phyloP scores from a whole-genome alignment of 2,329 filamentous ascomycete genomes.

The Aspergillus spinulosporus region DNA sequence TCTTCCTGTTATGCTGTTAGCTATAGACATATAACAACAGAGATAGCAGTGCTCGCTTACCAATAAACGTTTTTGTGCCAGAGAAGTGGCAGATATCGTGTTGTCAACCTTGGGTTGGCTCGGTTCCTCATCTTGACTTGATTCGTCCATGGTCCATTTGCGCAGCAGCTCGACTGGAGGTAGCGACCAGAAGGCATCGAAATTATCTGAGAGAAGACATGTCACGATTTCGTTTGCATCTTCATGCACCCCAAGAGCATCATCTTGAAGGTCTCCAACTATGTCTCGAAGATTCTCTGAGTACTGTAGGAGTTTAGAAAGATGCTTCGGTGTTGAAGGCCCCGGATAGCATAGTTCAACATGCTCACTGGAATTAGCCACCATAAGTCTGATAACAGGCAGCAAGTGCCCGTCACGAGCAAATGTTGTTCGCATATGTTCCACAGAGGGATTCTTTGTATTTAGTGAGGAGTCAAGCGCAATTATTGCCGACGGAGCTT shows the following conservation, averaged over 20 bases:
- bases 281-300: slow-evolving; percentile 34
- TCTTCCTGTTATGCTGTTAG: slow-evolving; percentile 33
- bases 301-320: slow-evolving; percentile 38
- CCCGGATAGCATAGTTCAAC: slow-evolving; percentile 46
- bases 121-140: slow-evolving; percentile 13
- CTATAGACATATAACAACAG: not conserved
- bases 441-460: slow-evolving; percentile 39
- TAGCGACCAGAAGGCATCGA: slow-evolving; percentile 40
- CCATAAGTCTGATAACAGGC: slow-evolving; percentile 46
- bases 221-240: slow-evolving; percentile 41
- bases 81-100: not conserved
- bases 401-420: slow-evolving; percentile 37
- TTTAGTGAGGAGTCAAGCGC: slow-evolving; percentile 47
- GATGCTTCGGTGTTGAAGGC: slow-evolving; percentile 33
- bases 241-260: slow-evolving; percentile 43
- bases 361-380: slow-evolving; percentile 50
- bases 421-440: slow-evolving; percentile 41
- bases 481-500: slow-evolving; percentile 42
- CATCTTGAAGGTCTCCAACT: slow-evolving; percentile 45
- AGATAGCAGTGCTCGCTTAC: slow-evolving; percentile 26
- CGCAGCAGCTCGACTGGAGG: slow-evolving; percentile 40
- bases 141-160: slow-evolving; percentile 31
- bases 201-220: slow-evolving; percentile 38
- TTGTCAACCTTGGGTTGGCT: slow-evolving; percentile 3
- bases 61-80: slow-evolving; percentile 33